Percentiles rank a stretch among this genome's conserved stretches.
Conservation (phyloP, 106 monocot genomes). For the Triglochin maritima region DNA sequence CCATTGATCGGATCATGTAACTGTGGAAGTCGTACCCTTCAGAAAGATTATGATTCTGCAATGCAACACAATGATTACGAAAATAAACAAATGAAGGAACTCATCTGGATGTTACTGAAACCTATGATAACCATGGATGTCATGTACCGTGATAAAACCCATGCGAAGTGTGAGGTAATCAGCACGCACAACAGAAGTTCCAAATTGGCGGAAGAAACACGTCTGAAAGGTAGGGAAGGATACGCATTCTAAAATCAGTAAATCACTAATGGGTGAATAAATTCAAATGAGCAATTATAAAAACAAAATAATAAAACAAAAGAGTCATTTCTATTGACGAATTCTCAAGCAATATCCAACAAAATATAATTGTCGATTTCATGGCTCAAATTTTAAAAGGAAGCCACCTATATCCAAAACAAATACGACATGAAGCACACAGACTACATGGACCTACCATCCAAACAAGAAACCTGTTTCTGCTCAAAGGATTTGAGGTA, state of each 20-base stretch:
- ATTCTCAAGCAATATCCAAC: not conserved
- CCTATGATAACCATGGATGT: not conserved
- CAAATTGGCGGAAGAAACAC: slow-evolving; percentile 95
- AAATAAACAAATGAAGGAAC: no score
- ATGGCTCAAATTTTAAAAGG: not conserved
- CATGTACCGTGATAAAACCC: slow-evolving; percentile 74
- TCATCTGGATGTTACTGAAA: no score
- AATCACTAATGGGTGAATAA: no score
- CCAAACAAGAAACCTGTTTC: slow-evolving; percentile 58
- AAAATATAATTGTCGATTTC: not conserved
- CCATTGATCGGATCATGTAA: slow-evolving; percentile 98
- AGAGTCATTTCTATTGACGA: no score
- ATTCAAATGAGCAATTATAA: no score
- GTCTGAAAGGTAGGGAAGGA: slow-evolving; percentile 33
- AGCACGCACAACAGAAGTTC: slow-evolving; percentile 76
- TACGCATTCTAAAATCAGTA: no score
- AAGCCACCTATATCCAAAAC: not conserved
- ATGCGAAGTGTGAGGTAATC: slow-evolving; percentile 89
- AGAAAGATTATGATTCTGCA: slow-evolving; percentile 82
- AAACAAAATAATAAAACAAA: no score
- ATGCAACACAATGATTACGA: no score
- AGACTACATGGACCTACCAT: slow-evolving; percentile 57
- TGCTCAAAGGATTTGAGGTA: slow-evolving; percentile 43
- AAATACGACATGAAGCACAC: no score
- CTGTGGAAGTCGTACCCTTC: slow-evolving; percentile 80